Base-by-base conservation (phyloP, 495 filamentous ascomycete genomes). In the Trichocladium uniseriatum region DNA sequence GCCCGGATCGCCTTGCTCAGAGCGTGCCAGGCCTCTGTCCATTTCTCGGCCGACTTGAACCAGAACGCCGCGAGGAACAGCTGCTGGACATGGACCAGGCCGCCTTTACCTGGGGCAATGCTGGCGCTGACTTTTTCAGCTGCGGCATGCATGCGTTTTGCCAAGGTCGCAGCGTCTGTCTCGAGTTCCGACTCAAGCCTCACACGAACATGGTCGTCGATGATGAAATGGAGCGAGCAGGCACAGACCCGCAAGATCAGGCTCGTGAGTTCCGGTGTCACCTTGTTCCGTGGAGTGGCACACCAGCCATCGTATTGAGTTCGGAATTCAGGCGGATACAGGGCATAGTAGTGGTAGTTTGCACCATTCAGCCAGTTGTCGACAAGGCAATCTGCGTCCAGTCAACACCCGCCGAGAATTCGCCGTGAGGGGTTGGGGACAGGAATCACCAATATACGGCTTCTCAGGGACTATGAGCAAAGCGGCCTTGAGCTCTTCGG, bases 21-120 rank as follows among this genome's bases (percentile, higher is more conserved):
- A 11, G 66, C 60, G 58, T 78, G 74, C 74, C 76, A 77, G 1
- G 72, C 68, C 38, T 77, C 74, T 5, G 71, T 66, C 55, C 76
- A 77, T n/a, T 66, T 57, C 38, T 69, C 69, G 39, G 75, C 73
- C 13, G 70, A 70, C 58, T 79, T 79, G 53, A 62, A 73, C 73
- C 72, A 79, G 36, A 65, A 66, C 5, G 67, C 67, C n/a, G 65
- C 73, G 2, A 77, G 57, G 50, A 78, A 75, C 11, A 75, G 55
- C 53, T 77, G 74, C 56, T 79, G 74, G 8, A 78, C 69, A 19
- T 77, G 69, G 19, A 62, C 53, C 32, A 77, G 43, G 0, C 72
- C 70, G 19, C 72, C 72, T 49, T 72, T 69, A 1, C 74, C 73
- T 1, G 69, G 68, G 1, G 62, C 28, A 28, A 79, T 73, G 16